A percentile compares a stretch with the other conserved stretches of the same genome.
Evolutionary conservation across 192 early-diverging fungal species (phyloP).

Genomic region (Backusella macrospora): DNA sequence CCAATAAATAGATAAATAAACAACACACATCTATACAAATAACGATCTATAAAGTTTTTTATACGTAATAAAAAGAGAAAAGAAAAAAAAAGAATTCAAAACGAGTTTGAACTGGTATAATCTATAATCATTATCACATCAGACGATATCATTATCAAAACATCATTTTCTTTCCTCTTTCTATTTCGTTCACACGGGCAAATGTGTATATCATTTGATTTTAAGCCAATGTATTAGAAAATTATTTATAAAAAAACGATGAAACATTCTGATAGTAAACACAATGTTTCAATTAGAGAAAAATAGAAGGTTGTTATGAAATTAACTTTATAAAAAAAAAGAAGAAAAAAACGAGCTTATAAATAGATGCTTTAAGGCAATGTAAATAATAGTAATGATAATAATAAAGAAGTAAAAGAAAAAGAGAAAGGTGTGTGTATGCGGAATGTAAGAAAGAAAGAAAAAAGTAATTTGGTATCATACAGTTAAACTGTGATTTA

Average conservation of each 20-base stretch:
- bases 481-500: neutral
- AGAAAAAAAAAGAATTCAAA: too few species aligned
- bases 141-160: neutral
- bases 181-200: neutral
- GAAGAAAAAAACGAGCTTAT: neutral
- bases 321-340: neutral
- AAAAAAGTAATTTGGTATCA: conserved; percentile 1
- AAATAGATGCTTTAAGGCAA: neutral
- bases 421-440: neutral
- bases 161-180: too few species aligned
- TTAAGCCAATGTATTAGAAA: neutral
- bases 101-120: too few species aligned
- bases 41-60: neutral
- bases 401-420: neutral
- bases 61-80: too few species aligned
- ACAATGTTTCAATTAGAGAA: neutral
- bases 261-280: neutral
- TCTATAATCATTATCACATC: neutral
- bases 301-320: neutral
- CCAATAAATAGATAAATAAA: too few species aligned
- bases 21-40: too few species aligned
- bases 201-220: neutral
- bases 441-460: conserved; percentile 5
- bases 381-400: neutral
- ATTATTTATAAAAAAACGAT: neutral